A percentile compares a stretch with the other conserved stretches of the same genome.
phyloP scores from a whole-genome alignment of 306 rosid genomes.

The Fragaria iinumae region DNA sequence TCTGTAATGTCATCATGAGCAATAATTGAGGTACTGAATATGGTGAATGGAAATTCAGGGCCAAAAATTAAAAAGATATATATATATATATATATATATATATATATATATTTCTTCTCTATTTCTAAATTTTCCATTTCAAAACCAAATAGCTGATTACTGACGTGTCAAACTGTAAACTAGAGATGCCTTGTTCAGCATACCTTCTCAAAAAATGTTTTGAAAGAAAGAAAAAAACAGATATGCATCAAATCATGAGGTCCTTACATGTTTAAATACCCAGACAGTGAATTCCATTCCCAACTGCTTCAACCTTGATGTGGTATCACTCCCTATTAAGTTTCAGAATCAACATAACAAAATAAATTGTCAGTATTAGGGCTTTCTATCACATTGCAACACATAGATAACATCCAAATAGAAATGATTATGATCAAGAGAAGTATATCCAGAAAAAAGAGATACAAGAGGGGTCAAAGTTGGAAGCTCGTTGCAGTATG shows the following conservation, averaged over 20 bases:
- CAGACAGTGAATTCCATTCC: conserved; percentile 99
- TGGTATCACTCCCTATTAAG: conserved; percentile 69
- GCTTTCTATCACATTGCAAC: conserved; percentile 1
- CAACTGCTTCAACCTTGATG: conserved; percentile 86
- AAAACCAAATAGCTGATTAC: background rate
- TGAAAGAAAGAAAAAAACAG: conserved; percentile 16
- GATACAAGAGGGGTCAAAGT: background rate
- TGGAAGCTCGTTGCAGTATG: background rate
- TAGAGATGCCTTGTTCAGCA: background rate
- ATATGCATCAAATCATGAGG: conserved; percentile 25
- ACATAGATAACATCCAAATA: background rate
- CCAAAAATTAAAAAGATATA: background rate
- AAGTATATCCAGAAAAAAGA: background rate
- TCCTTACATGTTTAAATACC: conserved; percentile 95
- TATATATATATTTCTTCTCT: too few relatives aligned
- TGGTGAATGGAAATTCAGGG: background rate
- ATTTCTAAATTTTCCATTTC: background rate
- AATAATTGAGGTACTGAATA: background rate
- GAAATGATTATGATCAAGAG: background rate
- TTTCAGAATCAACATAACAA: conserved; percentile 28
- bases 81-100: background rate
- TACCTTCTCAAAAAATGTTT: background rate
- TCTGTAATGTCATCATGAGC: background rate
- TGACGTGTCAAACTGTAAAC: background rate
- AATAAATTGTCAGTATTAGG: conserved; percentile 1